These are phyloP conservation scores for Phoma sp. DNA, from an alignment of 2,329 filamentous ascomycete species.

Conservation along the genomic window DNA sequence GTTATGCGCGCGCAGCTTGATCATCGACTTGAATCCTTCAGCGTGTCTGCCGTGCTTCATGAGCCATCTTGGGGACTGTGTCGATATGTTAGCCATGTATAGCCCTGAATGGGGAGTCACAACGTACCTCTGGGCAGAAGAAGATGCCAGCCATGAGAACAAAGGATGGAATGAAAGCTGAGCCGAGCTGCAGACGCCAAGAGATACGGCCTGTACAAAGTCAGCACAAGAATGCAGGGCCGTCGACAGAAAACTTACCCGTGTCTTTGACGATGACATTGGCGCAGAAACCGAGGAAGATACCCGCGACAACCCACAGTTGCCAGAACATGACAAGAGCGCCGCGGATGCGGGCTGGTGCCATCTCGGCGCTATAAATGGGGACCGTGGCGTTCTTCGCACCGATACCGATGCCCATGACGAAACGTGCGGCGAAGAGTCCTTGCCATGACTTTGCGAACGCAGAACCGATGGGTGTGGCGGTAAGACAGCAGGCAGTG, in stretches of 20 bases:
- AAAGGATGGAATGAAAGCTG: conserved; percentile 50
- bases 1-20: conserved; percentile 46
- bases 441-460: conserved; percentile 48
- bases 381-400: conserved; percentile 44
- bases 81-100: background rate
- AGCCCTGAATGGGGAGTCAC: too few relatives aligned
- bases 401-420: conserved; percentile 46
- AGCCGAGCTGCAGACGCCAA: conserved; percentile 47
- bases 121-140: conserved; percentile 44
- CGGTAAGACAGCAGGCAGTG: conserved; percentile 44
- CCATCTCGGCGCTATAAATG: conserved; percentile 46
- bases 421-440: conserved; percentile 44
- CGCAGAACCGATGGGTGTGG: conserved; percentile 46
- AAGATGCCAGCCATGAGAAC: conserved; percentile 44
- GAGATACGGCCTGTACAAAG: conserved; percentile 37
- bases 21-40: conserved; percentile 58
- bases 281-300: conserved; percentile 56
- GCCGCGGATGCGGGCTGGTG: conserved; percentile 43
- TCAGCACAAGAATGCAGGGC: background rate
- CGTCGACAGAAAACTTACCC: too few relatives aligned
- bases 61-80: conserved; percentile 47
- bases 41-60: conserved; percentile 46
- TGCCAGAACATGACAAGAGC: conserved; percentile 51
- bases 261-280: conserved; percentile 54
- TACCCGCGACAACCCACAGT: conserved; percentile 48